Percentiles rank a stretch among this genome's conserved stretches.
Evolutionary conservation across 2,329 filamentous ascomycete genomes (phyloP).

Genomic region (Nemania sp.): DNA sequence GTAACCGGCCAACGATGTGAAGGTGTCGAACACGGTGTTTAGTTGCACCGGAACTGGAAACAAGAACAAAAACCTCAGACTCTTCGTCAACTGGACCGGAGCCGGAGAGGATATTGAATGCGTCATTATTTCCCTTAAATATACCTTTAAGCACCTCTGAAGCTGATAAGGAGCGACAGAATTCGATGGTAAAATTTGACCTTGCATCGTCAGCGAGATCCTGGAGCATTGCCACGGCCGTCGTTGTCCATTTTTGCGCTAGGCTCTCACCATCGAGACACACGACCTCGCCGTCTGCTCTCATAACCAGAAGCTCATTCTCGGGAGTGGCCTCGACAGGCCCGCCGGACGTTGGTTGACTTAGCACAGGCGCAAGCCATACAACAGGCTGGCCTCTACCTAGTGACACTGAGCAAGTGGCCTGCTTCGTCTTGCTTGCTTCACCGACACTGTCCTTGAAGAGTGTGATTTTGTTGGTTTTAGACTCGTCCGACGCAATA

Average conservation of each 20-base stretch:
- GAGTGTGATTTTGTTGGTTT: constrained; percentile 65
- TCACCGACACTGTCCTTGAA: constrained; percentile 69
- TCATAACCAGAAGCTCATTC: constrained; percentile 66
- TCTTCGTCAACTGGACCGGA: constrained; percentile 59
- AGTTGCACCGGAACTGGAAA: constrained; percentile 56
- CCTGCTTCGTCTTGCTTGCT: constrained; percentile 65
- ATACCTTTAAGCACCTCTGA: constrained; percentile 65
- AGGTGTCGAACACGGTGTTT: constrained; percentile 45
- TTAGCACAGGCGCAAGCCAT: constrained; percentile 55
- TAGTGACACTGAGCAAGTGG: constrained; percentile 60
- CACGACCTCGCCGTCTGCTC: constrained; percentile 69
- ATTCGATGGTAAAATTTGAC: constrained; percentile 60
- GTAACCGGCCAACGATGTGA: constrained; percentile 47
- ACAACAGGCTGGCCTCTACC: constrained; percentile 56
- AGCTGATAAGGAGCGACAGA: constrained; percentile 59
- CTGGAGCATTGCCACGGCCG: constrained; percentile 57
- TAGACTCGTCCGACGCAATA: constrained; percentile 64
- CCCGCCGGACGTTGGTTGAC: constrained; percentile 48
- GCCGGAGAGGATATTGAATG: constrained; percentile 64
- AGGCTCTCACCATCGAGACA: constrained; percentile 70
- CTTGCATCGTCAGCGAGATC: constrained; percentile 54
- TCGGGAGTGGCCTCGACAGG: constrained; percentile 27
- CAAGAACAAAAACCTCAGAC: constrained; percentile 66
- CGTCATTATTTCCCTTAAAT: constrained; percentile 66
- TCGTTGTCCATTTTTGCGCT: constrained; percentile 61